Evolutionary conservation across 768 basidiomycete genomes (phyloP).

Genomic region (Hericium erinaceus): DNA sequence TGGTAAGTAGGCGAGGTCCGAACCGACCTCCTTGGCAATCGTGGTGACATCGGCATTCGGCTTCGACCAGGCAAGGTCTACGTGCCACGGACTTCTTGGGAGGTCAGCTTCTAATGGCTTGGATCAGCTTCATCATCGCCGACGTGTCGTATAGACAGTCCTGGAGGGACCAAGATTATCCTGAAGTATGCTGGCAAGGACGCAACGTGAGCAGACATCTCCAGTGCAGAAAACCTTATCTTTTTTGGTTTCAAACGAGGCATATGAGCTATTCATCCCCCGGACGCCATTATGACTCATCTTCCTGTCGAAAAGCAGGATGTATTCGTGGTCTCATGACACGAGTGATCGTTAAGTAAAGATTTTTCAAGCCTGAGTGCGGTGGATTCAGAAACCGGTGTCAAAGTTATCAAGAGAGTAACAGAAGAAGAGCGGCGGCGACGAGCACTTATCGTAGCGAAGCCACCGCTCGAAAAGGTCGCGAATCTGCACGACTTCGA

Average conservation of each 20-base stretch:
- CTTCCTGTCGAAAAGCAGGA: conserved; percentile 75
- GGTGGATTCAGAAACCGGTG: conserved; percentile 60
- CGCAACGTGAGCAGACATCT: conserved; percentile 24
- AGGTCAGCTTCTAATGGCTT: conserved; percentile 14
- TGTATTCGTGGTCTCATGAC: conserved; percentile 1
- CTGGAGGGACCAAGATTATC: conserved; percentile 39
- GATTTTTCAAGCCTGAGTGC: conserved; percentile 42
- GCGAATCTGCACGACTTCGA: conserved; percentile 94
- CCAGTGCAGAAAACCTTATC: background rate
- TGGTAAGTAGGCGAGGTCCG: background rate
- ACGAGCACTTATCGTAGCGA: conserved; percentile 46
- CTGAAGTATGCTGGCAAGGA: conserved; percentile 49
- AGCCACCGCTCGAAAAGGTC: conserved; percentile 71
- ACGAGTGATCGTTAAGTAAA: background rate
- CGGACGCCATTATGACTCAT: conserved; percentile 66
- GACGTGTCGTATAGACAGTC: conserved; percentile 5
- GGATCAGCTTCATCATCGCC: background rate
- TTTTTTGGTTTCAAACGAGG: conserved; percentile 23
- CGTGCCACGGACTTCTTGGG: conserved; percentile 33
- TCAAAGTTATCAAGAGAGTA: conserved; percentile 50
- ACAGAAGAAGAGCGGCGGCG: conserved; percentile 67
- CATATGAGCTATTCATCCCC: conserved; percentile 88
- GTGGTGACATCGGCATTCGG: too few species aligned
- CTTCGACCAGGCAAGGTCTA: conserved; percentile 27
- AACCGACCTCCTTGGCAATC: too few species aligned